Base-by-base conservation (phyloP, 2,329 filamentous ascomycete genomes). In the Hypoxylon sp. region DNA sequence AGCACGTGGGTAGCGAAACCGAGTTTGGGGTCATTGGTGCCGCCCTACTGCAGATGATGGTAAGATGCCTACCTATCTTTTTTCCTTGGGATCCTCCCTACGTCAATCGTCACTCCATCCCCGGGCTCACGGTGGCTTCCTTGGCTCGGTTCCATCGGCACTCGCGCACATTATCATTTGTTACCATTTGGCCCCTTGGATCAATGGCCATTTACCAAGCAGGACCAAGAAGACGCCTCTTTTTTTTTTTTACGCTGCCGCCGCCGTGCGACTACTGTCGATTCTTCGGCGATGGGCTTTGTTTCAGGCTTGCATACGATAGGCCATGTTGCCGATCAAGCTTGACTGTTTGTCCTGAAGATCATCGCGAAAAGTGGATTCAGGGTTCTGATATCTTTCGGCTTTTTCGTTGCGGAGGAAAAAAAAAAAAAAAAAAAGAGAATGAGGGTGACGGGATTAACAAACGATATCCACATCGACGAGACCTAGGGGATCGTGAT, bases 131-230 rank as follows among this genome's bases (percentile, higher is more conserved):
- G 30, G 41, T 36, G 31, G 44, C 57, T n/a, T n/a, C n/a, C n/a
- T 53, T 57, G 47, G 55, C 57, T 60, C 57, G 55, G 57, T 55
- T 58, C 51, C 45, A 60, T 58, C 57, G 57, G 57, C 57, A 60
- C 51, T 60, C 42, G 29, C 21, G 34, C 31, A 50, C 47, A 36
- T 26, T 30, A 26, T 50, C 29, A 52, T 56, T 48, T 41, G 47
- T 36, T 40, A 31, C 35, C 21, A 5, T 9, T 31, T 51, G 45
- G n/a, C 15, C 13, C 16, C 34, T 51, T 38, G 32, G 13, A 40
- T 34, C 21, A 5, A 40, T 34, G 17, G 25, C 34, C 16, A 35
- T 41, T 20, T 30, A 42, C 29, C 23, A 9, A 23, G 32, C 19
- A 20, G 13, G 35, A 50, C 41, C n/a, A n/a, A n/a, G n/a, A n/a